Evolutionary conservation across 805 yeast genomes (phyloP), one percentile per base, ranked within the genome.

Genomic region (Schwanniomyces pseudopolymorphus): DNA sequence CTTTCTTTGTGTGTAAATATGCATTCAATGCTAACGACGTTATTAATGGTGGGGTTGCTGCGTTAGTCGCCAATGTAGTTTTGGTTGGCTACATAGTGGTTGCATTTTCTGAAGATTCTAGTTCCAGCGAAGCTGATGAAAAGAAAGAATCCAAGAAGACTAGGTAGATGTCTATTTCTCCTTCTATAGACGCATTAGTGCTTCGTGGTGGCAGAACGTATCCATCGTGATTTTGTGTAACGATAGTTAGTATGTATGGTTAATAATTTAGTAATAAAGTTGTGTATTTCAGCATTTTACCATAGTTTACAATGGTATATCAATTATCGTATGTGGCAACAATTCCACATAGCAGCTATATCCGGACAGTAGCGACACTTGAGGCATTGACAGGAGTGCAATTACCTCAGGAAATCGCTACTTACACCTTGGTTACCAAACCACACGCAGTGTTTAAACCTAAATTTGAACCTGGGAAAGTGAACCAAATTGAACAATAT

Each of bases 31-130:
- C 70, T 40, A 86, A 79, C 56, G 78, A 90, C 1, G 64, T 87
- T 11, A 68, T 84, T 10, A 83, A 89, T 42, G 95, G 95, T 36
- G 94, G 94, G 2, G 59, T 83, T n/a, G 89, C 91, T 31, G 94
- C 94, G 2, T 72, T 80, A 14, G 79, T 80, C 46, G 94, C 94
- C 22, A 87, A 87, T 58, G 66, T 83, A 5, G 94, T 87, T 17
- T 69, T 87, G 53, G 78, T 87, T 43, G 87, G 86, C 0, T 87
- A 85, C 58, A 81, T 87, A 27, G 72, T 84, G 14, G 86, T 79
- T 49, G 94, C 95, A 1, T 87, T 87, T 65, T 77, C 76, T 19
- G 95, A 87, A 60, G 85, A 84, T 43, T 63, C 77, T 8, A 52
- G 67, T 3, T 56, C 63, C 3, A 63, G 63, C 37, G 59, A 58